A percentile compares a stretch with the other conserved stretches of the same genome.
These are phyloP conservation scores for Mycena epipterygia DNA, from an alignment of 768 basidiomycete species.

Conservation along the genomic window DNA sequence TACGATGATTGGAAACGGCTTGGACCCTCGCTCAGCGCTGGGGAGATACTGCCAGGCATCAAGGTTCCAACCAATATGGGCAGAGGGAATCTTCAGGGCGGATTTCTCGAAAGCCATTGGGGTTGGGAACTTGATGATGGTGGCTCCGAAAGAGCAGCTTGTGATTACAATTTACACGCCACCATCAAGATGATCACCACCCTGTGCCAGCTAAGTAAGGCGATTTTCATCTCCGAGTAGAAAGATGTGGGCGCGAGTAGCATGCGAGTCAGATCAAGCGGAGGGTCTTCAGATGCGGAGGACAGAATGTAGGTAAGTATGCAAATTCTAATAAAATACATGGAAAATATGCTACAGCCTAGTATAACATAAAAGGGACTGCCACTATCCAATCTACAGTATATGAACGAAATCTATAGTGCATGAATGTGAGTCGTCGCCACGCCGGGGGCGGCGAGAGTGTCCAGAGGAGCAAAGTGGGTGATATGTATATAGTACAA, in stretches of 20 bases:
- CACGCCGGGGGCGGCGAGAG: not conserved
- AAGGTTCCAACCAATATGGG: conserved; percentile 47
- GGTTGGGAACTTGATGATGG: not conserved
- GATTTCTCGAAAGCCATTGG: conserved; percentile 32
- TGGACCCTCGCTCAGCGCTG: not conserved
- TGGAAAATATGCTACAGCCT: conserved; percentile 11
- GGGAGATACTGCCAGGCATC: conserved; percentile 53
- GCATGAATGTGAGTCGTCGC: not conserved
- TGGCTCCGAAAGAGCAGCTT: not conserved
- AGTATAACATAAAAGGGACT: not conserved
- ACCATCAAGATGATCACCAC: not conserved
- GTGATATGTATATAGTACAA: not conserved
- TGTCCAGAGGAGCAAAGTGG: not conserved
- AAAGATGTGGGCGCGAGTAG: too few relatives aligned
- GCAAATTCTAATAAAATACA: conserved; percentile 1
- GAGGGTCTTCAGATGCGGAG: too few relatives aligned
- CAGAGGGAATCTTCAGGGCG: conserved; percentile 48
- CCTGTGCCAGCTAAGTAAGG: not conserved
- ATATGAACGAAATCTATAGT: conserved; percentile 6
- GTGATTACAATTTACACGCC: not conserved
- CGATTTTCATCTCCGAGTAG: not conserved
- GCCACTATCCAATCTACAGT: not conserved
- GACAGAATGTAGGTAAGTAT: too few relatives aligned
- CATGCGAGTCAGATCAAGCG: too few relatives aligned
- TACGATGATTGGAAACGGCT: conserved; percentile 43